Evolutionary conservation across 371 early-diverging fungal species (phyloP).

Genomic region (Neoconidiobolus thromboides): DNA sequence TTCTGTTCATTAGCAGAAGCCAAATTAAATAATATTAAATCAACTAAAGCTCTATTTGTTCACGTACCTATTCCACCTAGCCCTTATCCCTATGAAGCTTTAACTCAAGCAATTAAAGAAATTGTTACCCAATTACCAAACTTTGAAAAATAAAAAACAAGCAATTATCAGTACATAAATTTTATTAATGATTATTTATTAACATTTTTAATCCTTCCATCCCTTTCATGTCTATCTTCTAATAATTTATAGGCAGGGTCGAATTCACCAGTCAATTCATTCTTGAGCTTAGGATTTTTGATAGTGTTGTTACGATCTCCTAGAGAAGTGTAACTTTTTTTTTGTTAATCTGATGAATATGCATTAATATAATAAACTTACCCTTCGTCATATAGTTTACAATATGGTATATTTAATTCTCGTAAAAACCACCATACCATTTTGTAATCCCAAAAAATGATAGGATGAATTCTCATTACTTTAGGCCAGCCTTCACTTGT

Average conservation of each 20-base stretch:
- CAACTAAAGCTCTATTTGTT: background rate
- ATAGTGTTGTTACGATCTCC: slow-evolving; percentile 70
- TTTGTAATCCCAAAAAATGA: slow-evolving; percentile 76
- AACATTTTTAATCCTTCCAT: slow-evolving; percentile 25
- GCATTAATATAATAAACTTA: slow-evolving; percentile 14
- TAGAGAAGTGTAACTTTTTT: slow-evolving; percentile 73
- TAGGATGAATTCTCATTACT: slow-evolving; percentile 82
- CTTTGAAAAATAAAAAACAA: too few species aligned
- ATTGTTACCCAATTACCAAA: too few species aligned
- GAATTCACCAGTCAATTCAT: slow-evolving; percentile 21
- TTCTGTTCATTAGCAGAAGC: background rate
- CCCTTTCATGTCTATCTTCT: slow-evolving; percentile 51
- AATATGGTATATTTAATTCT: slow-evolving; percentile 57
- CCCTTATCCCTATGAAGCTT: too few species aligned
- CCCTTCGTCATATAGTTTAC: slow-evolving; percentile 77
- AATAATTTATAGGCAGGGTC: slow-evolving; percentile 47
- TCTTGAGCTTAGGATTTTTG: slow-evolving; percentile 52
- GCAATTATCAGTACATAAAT: too few species aligned
- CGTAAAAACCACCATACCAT: slow-evolving; percentile 71
- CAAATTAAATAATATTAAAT: background rate
- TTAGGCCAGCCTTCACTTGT: slow-evolving; percentile 85
- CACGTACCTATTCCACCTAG: background rate
- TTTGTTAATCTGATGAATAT: background rate
- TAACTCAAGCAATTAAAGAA: too few species aligned
- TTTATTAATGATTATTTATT: too few species aligned